Percentiles rank a stretch among this genome's conserved stretches.
phyloP scores from a whole-genome alignment of 75 land plant genomes.

The Pinus albicaulis region DNA sequence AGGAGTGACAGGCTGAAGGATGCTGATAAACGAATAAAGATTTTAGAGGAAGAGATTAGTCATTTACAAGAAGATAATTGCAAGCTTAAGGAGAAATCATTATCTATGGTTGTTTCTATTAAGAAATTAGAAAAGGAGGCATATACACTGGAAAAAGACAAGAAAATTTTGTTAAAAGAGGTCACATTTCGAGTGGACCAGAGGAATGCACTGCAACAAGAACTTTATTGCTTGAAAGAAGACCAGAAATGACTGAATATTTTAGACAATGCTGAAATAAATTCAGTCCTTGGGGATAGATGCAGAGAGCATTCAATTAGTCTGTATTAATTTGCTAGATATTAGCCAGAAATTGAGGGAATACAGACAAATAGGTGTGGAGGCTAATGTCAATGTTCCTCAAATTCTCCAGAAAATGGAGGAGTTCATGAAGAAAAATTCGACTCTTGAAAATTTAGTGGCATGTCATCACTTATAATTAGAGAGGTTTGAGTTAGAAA shows the following conservation, averaged over 20 bases:
- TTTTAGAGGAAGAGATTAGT: constrained; percentile 33
- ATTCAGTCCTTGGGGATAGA: constrained; percentile 31
- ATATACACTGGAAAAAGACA: constrained; percentile 26
- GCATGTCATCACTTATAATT: constrained; percentile 38
- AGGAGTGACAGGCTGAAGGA: constrained; percentile 35
- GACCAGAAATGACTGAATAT: constrained; percentile 37
- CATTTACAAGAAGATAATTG: constrained; percentile 35
- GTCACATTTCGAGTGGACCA: constrained; percentile 38
- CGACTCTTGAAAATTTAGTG: constrained; percentile 34
- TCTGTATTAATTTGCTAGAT: constrained; percentile 45
- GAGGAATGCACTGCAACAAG: constrained; percentile 52
- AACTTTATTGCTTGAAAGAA: constrained; percentile 44
- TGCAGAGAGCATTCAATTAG: constrained; percentile 26
- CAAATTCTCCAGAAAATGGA: constrained; percentile 38
- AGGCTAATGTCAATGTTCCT: constrained; percentile 34
- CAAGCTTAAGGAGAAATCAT: constrained; percentile 25
- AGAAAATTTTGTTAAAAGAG: constrained; percentile 28
- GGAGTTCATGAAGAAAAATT: constrained; percentile 37
- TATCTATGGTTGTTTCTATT: constrained; percentile 24
- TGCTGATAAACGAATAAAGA: constrained; percentile 25
- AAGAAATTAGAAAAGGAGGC: constrained; percentile 44
- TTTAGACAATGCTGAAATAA: constrained; percentile 22
- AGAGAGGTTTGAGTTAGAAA: constrained; percentile 22
- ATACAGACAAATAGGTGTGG: constrained; percentile 13
- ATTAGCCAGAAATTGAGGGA: constrained; percentile 41